Evolutionary conservation across 2,329 filamentous ascomycete genomes (phyloP).

Genomic region (Cytospora piceicola): DNA sequence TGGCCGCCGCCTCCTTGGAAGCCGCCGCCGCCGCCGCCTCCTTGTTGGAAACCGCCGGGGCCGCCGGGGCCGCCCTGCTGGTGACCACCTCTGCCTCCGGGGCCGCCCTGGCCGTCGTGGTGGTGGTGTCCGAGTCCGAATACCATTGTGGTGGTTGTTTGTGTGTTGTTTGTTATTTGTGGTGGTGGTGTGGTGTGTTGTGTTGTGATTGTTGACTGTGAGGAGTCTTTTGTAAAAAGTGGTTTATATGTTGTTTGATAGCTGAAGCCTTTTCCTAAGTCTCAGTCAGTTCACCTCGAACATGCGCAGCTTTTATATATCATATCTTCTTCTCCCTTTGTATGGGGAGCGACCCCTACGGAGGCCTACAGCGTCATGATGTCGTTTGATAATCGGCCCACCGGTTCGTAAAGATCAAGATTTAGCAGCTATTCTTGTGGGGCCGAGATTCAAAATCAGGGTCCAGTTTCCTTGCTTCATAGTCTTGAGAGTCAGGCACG

Average conservation of each 20-base stretch:
- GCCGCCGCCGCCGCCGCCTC: neutral
- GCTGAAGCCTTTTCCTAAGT: neutral
- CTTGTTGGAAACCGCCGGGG: neutral
- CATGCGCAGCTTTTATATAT: neutral
- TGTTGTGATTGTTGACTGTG: neutral
- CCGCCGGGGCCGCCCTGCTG: neutral
- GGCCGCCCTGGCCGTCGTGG: slow-evolving; percentile 5
- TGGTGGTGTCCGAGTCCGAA: slow-evolving; percentile 21
- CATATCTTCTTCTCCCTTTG: no score
- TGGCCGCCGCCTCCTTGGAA: slow-evolving; percentile 1
- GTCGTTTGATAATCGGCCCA: neutral
- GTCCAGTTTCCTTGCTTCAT: neutral
- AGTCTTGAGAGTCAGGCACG: neutral
- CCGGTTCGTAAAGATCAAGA: neutral
- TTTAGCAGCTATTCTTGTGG: slow-evolving; percentile 4
- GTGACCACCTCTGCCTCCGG: neutral
- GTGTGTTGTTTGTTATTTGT: neutral
- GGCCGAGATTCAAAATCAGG: slow-evolving; percentile 4
- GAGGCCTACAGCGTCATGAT: neutral
- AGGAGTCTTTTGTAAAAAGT: neutral
- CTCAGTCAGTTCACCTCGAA: neutral
- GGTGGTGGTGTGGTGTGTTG: neutral
- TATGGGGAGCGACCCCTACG: neutral
- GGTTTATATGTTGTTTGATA: neutral
- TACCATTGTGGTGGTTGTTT: slow-evolving; percentile 3